Evolutionary conservation across 192 early-diverging fungal species (phyloP), one percentile per base, ranked within the genome.

Genomic region (Geranomyces variabilis): DNA sequence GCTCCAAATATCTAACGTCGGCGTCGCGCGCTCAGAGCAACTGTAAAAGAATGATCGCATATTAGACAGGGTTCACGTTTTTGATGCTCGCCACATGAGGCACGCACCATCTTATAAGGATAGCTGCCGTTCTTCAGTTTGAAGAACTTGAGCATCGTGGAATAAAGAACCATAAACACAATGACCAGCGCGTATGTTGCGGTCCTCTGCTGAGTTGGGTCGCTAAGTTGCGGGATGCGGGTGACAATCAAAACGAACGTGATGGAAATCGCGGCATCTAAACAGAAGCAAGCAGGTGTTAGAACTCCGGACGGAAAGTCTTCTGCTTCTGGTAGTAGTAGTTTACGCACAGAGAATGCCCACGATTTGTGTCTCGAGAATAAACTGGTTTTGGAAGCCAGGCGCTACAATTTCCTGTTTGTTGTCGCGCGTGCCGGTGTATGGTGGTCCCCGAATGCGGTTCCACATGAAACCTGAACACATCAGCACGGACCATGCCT

Each of bases 401-500:
- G 67, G 48, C 0, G 88, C 87, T 63, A 93, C 80, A 51, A 88
- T 82, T 31, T 80, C 81, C 19, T 83, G 71, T 43, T 83, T 62
- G n/a, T 87, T 86, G 56, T 89, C 75, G 0, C 79, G 64, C 31
- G 71, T 68, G 4, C 82, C 81, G 13, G 85, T 79, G 64, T 90
- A 92, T 33, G 90, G 89, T 7, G 91, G 84, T 34, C 79, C 80
- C n/a, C 90, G 88, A 66, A 94, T 94, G 61, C 88, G 85, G 75
- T 94, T 92, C 90, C 90, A 93, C 92, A 94, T 94, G 65, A 90
- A 87, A 36, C 92, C 92, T 29, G 89, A 90, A 63, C 84, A 90
- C 83, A 92, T 89, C 57, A 89, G 66, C n/a, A 91, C 75, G 29
- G 90, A 87, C 36, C 76, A 83, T 19, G 84, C 66, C 87, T 90